A percentile compares a stretch with the other conserved stretches of the same genome.
These are phyloP conservation scores for Posidonia australis DNA, from an alignment of 106 monocot species.

Conservation along the genomic window DNA sequence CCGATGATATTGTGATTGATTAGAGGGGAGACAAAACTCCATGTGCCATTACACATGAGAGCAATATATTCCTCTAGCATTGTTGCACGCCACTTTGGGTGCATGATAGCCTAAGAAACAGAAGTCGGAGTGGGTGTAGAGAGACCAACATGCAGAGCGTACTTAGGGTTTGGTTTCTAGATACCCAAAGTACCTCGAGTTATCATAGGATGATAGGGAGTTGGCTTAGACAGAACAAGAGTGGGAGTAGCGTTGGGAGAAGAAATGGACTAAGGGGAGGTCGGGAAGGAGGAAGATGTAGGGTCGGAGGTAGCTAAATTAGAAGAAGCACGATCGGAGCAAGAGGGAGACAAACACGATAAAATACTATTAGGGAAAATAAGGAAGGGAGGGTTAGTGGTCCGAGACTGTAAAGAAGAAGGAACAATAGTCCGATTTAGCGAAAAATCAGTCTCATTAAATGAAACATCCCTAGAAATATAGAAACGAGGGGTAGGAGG, in stretches of 20 bases:
- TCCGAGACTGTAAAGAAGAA: background rate
- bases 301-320: too few species aligned
- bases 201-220: background rate
- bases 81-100: constrained; percentile 1
- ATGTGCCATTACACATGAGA: background rate
- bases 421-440: too few species aligned
- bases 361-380: too few species aligned
- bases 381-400: background rate
- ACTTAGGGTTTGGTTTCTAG: background rate
- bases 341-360: background rate
- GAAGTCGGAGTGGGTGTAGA: background rate
- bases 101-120: background rate
- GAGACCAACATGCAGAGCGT: background rate
- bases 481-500: too few species aligned
- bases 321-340: too few species aligned
- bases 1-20: background rate
- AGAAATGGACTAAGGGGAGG: background rate
- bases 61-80: constrained; percentile 4
- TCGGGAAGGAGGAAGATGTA: too few species aligned
- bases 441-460: constrained; percentile 2
- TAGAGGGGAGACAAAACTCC: background rate
- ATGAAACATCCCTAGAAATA: background rate
- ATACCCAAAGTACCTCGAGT: background rate
- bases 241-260: background rate
- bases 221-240: too few species aligned